These are phyloP conservation scores for Mrakia hoshinonis DNA, from an alignment of 768 basidiomycete species.

Conservation along the genomic window DNA sequence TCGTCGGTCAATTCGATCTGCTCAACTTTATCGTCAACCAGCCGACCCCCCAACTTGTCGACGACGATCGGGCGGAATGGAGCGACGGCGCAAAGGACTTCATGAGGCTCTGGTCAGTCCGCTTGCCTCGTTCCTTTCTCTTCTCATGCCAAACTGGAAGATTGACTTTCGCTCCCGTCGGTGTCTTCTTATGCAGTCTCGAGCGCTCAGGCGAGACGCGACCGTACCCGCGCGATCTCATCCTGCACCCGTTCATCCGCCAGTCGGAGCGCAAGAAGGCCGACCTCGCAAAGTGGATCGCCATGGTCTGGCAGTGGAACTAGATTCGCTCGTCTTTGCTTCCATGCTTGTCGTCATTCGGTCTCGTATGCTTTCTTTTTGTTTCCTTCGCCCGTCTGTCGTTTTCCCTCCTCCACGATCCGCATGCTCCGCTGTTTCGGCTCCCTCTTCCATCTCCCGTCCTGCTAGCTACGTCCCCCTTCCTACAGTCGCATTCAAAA, in stretches of 20 bases:
- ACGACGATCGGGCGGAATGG: slow-evolving; percentile 25
- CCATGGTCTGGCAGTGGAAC: slow-evolving; percentile 25
- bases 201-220: slow-evolving; percentile 8
- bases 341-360: not conserved
- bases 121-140: not conserved
- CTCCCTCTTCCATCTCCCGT: not conserved
- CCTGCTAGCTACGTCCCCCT: too few species aligned
- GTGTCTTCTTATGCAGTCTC: not conserved
- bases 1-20: slow-evolving; percentile 30
- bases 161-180: not conserved
- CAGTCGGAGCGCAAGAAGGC: slow-evolving; percentile 20
- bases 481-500: too few species aligned
- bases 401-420: too few species aligned
- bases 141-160: not conserved
- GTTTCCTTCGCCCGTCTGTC: not conserved
- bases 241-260: slow-evolving; percentile 25
- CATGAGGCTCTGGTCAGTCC: slow-evolving; percentile 26
- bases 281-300: slow-evolving; percentile 28
- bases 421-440: not conserved
- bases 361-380: not conserved
- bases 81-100: slow-evolving; percentile 25
- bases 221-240: slow-evolving; percentile 28
- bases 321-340: not conserved
- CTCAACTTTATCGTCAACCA: slow-evolving; percentile 31
- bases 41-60: slow-evolving; percentile 15